Percentiles rank a stretch among this genome's conserved stretches.
Conservation (phyloP, 1,284 basidiomycete species). For the Sutorius eximius region DNA sequence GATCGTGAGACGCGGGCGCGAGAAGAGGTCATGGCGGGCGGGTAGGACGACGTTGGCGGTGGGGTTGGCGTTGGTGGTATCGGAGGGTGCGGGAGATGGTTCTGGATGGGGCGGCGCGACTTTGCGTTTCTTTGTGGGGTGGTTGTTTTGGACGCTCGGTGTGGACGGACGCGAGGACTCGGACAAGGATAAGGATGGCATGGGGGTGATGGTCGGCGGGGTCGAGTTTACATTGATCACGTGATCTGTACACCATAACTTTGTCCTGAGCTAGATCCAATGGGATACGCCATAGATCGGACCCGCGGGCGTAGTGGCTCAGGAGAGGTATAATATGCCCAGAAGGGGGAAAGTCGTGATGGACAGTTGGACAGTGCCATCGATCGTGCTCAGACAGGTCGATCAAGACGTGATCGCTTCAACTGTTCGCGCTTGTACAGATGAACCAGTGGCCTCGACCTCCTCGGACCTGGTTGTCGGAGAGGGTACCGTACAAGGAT, state of each 20-base stretch:
- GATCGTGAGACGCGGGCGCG: conserved; percentile 64
- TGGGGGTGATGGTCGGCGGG: not conserved
- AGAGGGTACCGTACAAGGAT: too few species aligned
- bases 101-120: conserved; percentile 35
- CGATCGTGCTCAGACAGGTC: not conserved
- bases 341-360: not conserved
- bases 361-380: not conserved
- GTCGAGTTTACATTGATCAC: conserved; percentile 10
- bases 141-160: conserved; percentile 27
- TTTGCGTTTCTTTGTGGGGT: conserved; percentile 42
- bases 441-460: too few species aligned
- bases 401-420: conserved; percentile 5
- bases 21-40: conserved; percentile 61
- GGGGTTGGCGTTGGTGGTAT: conserved; percentile 27
- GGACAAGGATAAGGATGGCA: conserved; percentile 17
- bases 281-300: not conserved
- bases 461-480: not conserved
- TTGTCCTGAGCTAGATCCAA: not conserved
- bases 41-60: conserved; percentile 52
- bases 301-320: not conserved
- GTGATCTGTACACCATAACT: conserved; percentile 10
- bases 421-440: not conserved
- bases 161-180: conserved; percentile 41
- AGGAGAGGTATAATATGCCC: not conserved
- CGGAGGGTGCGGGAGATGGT: conserved; percentile 49